Conservation (phyloP, 2,329 filamentous ascomycete genomes). For the Sporothrix luriei region DNA sequence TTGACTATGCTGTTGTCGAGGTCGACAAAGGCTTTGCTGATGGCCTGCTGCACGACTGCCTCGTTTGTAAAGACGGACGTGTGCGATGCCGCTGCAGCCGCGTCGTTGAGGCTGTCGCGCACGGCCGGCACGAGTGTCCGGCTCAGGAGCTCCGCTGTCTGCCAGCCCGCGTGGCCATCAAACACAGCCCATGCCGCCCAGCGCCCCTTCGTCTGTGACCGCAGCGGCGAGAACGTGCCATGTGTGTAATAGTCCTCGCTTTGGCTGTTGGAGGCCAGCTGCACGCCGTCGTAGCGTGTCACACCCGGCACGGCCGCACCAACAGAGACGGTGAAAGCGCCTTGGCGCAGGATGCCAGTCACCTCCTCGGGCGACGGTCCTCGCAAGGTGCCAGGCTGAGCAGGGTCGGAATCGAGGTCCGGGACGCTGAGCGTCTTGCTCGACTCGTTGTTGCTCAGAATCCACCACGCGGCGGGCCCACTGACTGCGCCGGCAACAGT, state of each 20-base stretch:
- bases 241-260: slow-evolving; percentile 98
- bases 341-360: neutral
- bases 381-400: neutral
- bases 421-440: neutral
- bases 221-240: slow-evolving; percentile 90
- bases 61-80: neutral
- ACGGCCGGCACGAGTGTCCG: slow-evolving; percentile 91
- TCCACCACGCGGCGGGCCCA: neutral
- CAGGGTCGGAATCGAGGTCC: neutral
- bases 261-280: slow-evolving; percentile 93
- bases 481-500: neutral
- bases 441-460: neutral
- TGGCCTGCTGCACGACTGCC: slow-evolving; percentile 74
- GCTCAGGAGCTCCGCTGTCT: slow-evolving; percentile 91
- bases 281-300: slow-evolving; percentile 90
- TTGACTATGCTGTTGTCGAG: slow-evolving; percentile 94
- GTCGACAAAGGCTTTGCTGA: slow-evolving; percentile 86
- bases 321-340: neutral
- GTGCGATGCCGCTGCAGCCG: slow-evolving; percentile 59
- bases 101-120: slow-evolving; percentile 88
- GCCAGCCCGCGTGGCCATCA: slow-evolving; percentile 97
- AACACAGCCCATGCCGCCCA: slow-evolving; percentile 99
- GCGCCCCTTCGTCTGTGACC: slow-evolving; percentile 46
- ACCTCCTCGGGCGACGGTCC: neutral
- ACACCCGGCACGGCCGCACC: slow-evolving; percentile 59